phyloP scores from a whole-genome alignment of 108 stramenopile genomes.

The Cyclotella sp. region DNA sequence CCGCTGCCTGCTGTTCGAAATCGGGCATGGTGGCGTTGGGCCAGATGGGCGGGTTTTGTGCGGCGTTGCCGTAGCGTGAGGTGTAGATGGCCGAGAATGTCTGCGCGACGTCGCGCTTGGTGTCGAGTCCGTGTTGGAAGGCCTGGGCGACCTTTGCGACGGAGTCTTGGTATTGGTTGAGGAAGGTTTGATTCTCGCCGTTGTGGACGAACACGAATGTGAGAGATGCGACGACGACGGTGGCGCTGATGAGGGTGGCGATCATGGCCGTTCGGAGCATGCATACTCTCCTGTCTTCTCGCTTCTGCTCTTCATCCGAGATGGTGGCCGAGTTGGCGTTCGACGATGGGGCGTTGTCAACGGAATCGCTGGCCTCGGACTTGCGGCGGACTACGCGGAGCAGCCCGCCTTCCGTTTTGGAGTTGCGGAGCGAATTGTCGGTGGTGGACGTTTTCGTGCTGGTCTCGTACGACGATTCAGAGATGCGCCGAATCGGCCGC shows the following conservation, averaged over 20 bases:
- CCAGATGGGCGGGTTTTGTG: constrained; percentile 29
- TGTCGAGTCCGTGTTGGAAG: constrained; percentile 50
- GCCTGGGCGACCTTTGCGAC: constrained; percentile 51
- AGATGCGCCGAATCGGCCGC: no score
- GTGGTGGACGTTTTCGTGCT: no score
- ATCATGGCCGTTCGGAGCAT: constrained; percentile 35
- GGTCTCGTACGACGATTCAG: no score
- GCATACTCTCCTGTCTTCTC: constrained; percentile 35
- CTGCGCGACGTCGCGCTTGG: constrained; percentile 39
- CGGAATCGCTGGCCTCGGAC: no score
- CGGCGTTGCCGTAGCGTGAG: constrained; percentile 37
- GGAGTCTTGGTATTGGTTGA: constrained; percentile 37
- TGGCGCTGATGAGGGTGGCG: constrained; percentile 37
- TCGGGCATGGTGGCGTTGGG: constrained; percentile 68
- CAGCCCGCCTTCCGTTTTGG: no score
- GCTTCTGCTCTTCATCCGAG: constrained; percentile 12
- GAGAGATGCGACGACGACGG: constrained; percentile 32
- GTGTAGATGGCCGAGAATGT: constrained; percentile 56
- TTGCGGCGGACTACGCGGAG: no score
- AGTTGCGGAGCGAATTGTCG: no score
- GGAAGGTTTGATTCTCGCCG: constrained; percentile 40
- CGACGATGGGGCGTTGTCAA: no score
- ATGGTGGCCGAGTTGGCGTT: background rate
- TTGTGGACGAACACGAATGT: constrained; percentile 27
- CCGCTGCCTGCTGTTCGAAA: constrained; percentile 49